Evolutionary conservation across 352 stramenopile genomes (phyloP), one percentile per base, ranked within the genome.

Genomic region (Hyaloperonospora arabidopsidis): DNA sequence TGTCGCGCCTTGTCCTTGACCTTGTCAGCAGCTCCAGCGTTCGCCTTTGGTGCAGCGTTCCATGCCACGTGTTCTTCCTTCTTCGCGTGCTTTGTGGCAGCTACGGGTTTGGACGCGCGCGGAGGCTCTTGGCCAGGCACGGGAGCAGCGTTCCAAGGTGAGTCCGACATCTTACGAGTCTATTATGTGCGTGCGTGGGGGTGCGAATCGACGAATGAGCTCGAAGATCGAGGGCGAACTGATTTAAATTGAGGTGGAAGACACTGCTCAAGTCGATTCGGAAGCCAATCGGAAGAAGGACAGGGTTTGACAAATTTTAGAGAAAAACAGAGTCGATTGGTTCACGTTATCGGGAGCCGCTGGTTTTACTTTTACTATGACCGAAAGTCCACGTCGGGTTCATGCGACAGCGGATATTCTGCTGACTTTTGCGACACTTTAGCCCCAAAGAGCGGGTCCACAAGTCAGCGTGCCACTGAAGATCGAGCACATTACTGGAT

Each of bases 1-100:
- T 70, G 51, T 15, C 61, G 56, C 54, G 61, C 63, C 63, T 76
- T 73, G 59, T 77, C 68, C 55, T 78, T 76, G 21, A 72, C 53
- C 61, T 76, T 75, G 56, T 74, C 68, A 34, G 44, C 43, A 14
- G 52, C 47, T 35, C 53, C 28, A 39, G 63, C 68, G 46, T 74
- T 70, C 13, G 68, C 65, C 56, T 77, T 76, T 28, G 68, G 58
- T 17, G 57, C 65, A 12, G 63, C 58, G 54, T 74, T 80, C 70
- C 49, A 78, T 51, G 58, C 56, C 49, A 71, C 65, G 44, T 72
- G 57, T 53, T 80, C 71, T 57, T 75, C 68, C 50, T 78, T 63
- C 49, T 68, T 72, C 44, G 61, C 53, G 40, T 64, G 59, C 17
- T 60, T 35, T 7, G 57, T 47, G 2, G 52, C 54, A 11, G 62